Conservation (phyloP, 2,329 filamentous ascomycete genomes). For the Hymenoscyphus albidus region DNA sequence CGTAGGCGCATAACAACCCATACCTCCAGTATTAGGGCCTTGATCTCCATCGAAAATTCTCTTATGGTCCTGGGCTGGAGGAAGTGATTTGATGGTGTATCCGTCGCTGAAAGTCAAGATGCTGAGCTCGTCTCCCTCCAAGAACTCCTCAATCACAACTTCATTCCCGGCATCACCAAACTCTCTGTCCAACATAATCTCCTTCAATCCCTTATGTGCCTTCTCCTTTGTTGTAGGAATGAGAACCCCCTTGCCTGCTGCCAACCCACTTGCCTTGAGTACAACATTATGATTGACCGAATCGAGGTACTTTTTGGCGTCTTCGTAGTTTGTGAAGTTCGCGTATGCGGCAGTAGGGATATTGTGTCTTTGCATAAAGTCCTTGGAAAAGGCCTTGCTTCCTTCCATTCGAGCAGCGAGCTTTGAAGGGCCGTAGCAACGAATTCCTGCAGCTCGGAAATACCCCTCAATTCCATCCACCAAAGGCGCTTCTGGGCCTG, state of each 20-base stretch:
- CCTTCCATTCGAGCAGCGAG: conserved; percentile 88
- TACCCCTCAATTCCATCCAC: conserved; percentile 85
- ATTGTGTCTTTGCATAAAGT: conserved; percentile 88
- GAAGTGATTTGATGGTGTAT: conserved; percentile 75
- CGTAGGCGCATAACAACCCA: conserved; percentile 96
- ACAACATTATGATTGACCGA: conserved; percentile 70
- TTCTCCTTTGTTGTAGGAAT: conserved; percentile 66
- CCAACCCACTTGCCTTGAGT: conserved; percentile 89
- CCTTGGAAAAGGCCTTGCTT: conserved; percentile 95
- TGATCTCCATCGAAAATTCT: conserved; percentile 84
- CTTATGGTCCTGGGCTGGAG: conserved; percentile 96
- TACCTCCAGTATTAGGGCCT: conserved; percentile 92
- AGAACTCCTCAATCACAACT: conserved; percentile 92
- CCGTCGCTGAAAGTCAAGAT: conserved; percentile 92
- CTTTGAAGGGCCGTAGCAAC: conserved; percentile 73
- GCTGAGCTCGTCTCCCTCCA: conserved; percentile 87
- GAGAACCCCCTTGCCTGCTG: conserved; percentile 93
- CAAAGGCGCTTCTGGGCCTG: conserved; percentile 89
- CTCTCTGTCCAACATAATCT: conserved; percentile 85
- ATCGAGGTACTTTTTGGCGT: conserved; percentile 71
- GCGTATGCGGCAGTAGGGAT: conserved; percentile 90
- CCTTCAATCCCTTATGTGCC: conserved; percentile 73
- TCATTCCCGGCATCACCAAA: conserved; percentile 85
- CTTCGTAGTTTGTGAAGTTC: conserved; percentile 77
- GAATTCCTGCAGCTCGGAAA: conserved; percentile 52